Conservation (phyloP, 257 asterid species). For the Solanum acaule region DNA sequence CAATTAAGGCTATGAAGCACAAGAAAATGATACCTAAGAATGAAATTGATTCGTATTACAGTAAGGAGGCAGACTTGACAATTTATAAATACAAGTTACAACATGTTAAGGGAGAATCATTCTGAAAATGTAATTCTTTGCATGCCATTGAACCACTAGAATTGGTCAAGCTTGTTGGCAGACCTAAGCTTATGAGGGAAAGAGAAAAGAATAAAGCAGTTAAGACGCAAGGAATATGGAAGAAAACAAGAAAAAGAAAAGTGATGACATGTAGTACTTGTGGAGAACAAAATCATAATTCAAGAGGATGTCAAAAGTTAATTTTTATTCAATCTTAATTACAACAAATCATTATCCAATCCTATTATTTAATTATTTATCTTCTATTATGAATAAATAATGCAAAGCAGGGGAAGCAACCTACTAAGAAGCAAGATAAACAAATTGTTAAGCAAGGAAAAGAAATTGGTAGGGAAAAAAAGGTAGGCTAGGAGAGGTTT, state of each 20-base stretch:
- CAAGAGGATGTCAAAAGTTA: neutral
- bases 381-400: too few relatives aligned
- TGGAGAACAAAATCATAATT: neutral
- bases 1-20: neutral
- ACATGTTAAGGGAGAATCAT: neutral
- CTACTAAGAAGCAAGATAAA: too few relatives aligned
- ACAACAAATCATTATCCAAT: too few relatives aligned
- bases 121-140: too few relatives aligned
- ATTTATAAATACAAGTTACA: neutral
- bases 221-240: too few relatives aligned
- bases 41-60: too few relatives aligned
- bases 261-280: neutral
- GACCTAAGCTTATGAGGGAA: neutral
- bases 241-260: too few relatives aligned
- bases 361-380: too few relatives aligned
- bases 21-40: neutral
- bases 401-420: neutral
- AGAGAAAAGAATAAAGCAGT: neutral
- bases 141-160: neutral
- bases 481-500: too few relatives aligned
- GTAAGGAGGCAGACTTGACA: fast-evolving
- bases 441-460: too few relatives aligned
- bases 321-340: neutral
- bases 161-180: neutral
- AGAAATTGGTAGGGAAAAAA: too few relatives aligned